phyloP scores from a whole-genome alignment of 345 rosid genomes.

The Clarkia xantiana region DNA sequence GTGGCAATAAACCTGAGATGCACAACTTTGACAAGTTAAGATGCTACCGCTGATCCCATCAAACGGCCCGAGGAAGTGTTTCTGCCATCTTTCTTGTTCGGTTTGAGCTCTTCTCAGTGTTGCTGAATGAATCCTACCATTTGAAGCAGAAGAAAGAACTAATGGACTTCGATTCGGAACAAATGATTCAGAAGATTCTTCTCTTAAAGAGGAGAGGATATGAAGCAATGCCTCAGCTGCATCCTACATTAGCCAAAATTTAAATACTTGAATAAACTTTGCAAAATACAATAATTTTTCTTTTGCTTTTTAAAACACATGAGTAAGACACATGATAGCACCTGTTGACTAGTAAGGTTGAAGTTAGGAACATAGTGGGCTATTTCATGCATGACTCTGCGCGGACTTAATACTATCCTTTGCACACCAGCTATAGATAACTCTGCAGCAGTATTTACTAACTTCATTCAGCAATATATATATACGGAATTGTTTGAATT shows the following conservation, averaged over 20 bases:
- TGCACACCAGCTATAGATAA: conserved; percentile 22
- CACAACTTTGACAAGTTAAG: conserved; percentile 60
- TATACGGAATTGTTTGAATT: no score
- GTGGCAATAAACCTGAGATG: conserved; percentile 44
- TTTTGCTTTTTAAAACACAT: not conserved
- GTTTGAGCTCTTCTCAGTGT: conserved; percentile 15
- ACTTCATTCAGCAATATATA: not conserved
- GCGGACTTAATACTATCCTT: conserved; percentile 41
- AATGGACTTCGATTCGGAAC: conserved; percentile 31
- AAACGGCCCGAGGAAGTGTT: conserved; percentile 79
- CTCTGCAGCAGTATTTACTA: conserved; percentile 19
- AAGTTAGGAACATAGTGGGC: conserved; percentile 37
- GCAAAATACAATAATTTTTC: not conserved
- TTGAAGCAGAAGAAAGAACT: conserved; percentile 24
- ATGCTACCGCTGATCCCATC: conserved; percentile 63
- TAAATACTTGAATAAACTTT: conserved; percentile 2
- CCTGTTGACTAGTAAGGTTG: conserved; percentile 77
- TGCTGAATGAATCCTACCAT: conserved; percentile 37
- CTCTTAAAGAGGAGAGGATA: conserved; percentile 59
- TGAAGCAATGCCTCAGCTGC: conserved; percentile 89
- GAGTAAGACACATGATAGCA: conserved; percentile 7
- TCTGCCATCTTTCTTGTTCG: conserved; percentile 65
- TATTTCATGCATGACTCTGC: conserved; percentile 61
- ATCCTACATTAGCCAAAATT: conserved; percentile 37
- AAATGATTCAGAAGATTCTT: conserved; percentile 48